phyloP scores from a whole-genome alignment of 306 rosid genomes.

The Mimosa bimucronata region DNA sequence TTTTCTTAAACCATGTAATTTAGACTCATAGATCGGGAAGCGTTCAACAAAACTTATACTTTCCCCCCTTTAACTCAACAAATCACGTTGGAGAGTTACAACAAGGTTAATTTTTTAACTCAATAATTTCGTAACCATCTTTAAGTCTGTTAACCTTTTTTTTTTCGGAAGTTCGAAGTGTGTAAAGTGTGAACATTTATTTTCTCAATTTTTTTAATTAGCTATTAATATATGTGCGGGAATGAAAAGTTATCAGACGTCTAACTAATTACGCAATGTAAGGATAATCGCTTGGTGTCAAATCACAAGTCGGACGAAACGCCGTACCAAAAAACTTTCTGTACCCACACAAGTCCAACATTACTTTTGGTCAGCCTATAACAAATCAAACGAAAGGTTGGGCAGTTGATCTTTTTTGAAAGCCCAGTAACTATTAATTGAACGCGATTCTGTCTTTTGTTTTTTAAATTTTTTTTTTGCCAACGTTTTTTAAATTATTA shows the following conservation, averaged over 20 bases:
- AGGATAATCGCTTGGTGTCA: neutral
- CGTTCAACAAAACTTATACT: too few relatives aligned
- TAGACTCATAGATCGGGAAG: too few relatives aligned
- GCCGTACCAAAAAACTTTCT: neutral
- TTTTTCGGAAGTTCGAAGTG: neutral
- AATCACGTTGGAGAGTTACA: neutral
- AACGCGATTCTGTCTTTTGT: too few relatives aligned
- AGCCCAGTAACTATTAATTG: too few relatives aligned
- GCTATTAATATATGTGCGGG: neutral
- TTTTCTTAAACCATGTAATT: too few relatives aligned
- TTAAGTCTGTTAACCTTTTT: neutral
- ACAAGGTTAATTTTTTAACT: too few relatives aligned
- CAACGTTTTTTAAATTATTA: too few relatives aligned
- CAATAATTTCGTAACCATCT: neutral
- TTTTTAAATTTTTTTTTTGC: too few relatives aligned
- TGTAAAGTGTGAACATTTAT: neutral
- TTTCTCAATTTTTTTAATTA: neutral
- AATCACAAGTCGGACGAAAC: neutral
- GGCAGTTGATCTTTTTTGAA: neutral
- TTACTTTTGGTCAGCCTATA: neutral
- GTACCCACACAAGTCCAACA: neutral
- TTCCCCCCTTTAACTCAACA: neutral
- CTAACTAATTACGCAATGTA: neutral
- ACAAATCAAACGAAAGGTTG: neutral
- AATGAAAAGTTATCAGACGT: neutral